phyloP scores from a whole-genome alignment of 306 rosid genomes.

The Begonia masoniana region DNA sequence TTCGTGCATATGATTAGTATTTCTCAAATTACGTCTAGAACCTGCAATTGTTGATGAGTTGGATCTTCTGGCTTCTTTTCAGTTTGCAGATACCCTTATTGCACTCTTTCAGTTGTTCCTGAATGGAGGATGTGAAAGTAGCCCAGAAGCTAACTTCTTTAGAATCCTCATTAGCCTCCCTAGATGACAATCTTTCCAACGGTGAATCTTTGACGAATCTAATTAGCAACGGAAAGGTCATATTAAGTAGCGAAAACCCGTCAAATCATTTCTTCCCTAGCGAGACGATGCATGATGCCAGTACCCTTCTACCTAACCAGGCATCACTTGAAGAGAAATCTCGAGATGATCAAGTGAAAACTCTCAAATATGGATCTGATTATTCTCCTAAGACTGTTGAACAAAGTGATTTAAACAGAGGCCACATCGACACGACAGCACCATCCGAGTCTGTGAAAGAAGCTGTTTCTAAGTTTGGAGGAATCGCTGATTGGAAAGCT shows the following conservation, averaged over 20 bases:
- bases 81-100: not conserved
- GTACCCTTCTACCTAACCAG: no score
- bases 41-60: no score
- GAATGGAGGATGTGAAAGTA: not conserved
- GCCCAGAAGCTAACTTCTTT: not conserved
- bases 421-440: slow-evolving; percentile 63
- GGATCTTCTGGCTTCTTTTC: no score
- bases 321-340: not conserved
- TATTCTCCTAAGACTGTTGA: slow-evolving; percentile 24
- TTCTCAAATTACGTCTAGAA: no score
- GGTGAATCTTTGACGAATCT: not conserved
- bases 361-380: slow-evolving; percentile 1
- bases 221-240: no score
- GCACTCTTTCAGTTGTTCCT: not conserved
- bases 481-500: slow-evolving; percentile 97
- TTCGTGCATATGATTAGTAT: no score
- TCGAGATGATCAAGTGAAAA: not conserved
- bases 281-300: no score
- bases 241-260: no score
- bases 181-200: not conserved
- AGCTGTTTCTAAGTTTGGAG: slow-evolving; percentile 97
- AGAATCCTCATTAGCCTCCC: no score
- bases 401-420: slow-evolving; percentile 32
- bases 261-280: no score
- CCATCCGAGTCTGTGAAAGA: slow-evolving; percentile 93